Evolutionary conservation across 2,329 filamentous ascomycete genomes (phyloP).

Genomic region (Sporothrix dimorphospora): DNA sequence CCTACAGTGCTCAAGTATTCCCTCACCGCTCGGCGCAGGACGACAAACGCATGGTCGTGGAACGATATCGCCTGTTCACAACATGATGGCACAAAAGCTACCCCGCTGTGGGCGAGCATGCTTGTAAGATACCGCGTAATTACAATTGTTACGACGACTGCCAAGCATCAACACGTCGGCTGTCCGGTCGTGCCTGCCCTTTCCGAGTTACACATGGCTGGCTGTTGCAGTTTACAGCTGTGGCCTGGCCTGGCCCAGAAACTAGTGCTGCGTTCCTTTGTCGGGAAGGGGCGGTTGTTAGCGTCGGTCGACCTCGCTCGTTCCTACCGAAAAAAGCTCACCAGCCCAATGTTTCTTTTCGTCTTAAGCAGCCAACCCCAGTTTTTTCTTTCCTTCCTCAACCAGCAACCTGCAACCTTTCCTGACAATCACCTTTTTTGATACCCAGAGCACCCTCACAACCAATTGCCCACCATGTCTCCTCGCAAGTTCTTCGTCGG

Average conservation of each 20-base stretch:
- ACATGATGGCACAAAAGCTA: slow-evolving; percentile 6
- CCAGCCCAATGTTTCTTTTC: slow-evolving; percentile 20
- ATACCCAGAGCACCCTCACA: slow-evolving; percentile 1
- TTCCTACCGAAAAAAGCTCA: slow-evolving; percentile 30
- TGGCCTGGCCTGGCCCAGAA: not conserved
- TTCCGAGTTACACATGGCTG: slow-evolving; percentile 12
- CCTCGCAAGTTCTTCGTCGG: slow-evolving; percentile 95
- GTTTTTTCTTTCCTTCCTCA: slow-evolving; percentile 8
- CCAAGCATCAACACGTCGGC: not conserved
- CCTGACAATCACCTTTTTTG: slow-evolving; percentile 8
- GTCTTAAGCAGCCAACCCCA: not conserved
- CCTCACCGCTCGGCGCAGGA: not conserved
- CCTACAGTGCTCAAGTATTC: not conserved
- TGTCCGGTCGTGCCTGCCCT: slow-evolving; percentile 13
- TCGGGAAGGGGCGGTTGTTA: slow-evolving; percentile 26
- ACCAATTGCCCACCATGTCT: slow-evolving; percentile 67
- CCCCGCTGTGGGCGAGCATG: not conserved
- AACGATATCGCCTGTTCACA: slow-evolving; percentile 18
- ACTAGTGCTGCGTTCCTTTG: slow-evolving; percentile 1
- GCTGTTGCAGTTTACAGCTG: slow-evolving; percentile 11
- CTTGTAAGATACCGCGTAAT: not conserved
- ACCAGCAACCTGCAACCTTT: slow-evolving; percentile 2
- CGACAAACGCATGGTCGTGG: not conserved
- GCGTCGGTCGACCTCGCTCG: slow-evolving; percentile 13
- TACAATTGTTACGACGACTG: not conserved